These are phyloP conservation scores for Penicillium canariense DNA, from an alignment of 495 filamentous ascomycete genomes.

Conservation along the genomic window DNA sequence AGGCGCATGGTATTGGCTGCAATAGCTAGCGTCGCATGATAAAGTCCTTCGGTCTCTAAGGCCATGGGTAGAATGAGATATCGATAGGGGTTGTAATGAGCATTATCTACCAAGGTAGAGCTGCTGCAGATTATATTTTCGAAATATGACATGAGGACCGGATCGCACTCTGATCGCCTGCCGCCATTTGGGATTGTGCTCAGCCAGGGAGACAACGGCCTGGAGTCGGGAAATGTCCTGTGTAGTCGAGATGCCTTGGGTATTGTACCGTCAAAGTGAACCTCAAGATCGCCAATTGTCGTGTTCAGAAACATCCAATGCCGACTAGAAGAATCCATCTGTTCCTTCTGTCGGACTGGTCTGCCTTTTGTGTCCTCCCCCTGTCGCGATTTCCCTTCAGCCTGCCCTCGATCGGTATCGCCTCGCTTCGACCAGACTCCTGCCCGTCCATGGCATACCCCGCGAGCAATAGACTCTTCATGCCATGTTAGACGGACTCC, in stretches of 20 bases:
- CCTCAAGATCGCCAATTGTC: conserved; percentile 18
- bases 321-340: background rate
- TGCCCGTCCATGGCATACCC: conserved; percentile 24
- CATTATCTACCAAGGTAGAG: conserved; percentile 25
- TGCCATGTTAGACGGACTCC: conserved; percentile 25
- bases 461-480: conserved; percentile 25
- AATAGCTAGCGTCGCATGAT: conserved; percentile 26
- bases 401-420: background rate
- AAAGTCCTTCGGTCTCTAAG: conserved; percentile 22
- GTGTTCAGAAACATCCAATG: conserved; percentile 25
- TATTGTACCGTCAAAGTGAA: conserved; percentile 18
- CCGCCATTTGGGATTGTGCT: background rate
- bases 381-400: background rate
- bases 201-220: conserved; percentile 1
- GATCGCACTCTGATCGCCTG: conserved; percentile 15
- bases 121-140: conserved; percentile 27
- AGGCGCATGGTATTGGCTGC: conserved; percentile 23
- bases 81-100: conserved; percentile 26
- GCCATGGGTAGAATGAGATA: conserved; percentile 30
- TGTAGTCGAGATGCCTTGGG: background rate
- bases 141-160: conserved; percentile 22
- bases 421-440: conserved; percentile 26
- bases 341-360: background rate
- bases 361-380: background rate
- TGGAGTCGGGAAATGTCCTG: background rate